Percentiles rank a stretch among this genome's conserved stretches.
These are phyloP conservation scores for Candida peoriensis DNA, from an alignment of 805 yeast species.

Conservation along the genomic window DNA sequence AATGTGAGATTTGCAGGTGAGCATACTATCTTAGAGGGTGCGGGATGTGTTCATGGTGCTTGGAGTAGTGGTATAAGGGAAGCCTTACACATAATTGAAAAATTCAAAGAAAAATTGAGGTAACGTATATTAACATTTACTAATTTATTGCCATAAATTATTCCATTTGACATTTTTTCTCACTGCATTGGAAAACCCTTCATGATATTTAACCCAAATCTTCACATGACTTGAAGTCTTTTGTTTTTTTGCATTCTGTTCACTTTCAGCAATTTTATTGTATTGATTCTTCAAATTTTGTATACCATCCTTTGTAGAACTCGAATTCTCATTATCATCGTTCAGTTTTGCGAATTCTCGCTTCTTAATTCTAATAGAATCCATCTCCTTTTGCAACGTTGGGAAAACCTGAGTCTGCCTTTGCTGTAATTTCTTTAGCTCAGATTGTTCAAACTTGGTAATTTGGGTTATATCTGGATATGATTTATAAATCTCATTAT, in stretches of 20 bases:
- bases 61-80: conserved; percentile 70
- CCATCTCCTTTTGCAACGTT: conserved; percentile 21
- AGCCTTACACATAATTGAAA: conserved; percentile 33
- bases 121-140: background rate
- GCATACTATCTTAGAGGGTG: conserved; percentile 80
- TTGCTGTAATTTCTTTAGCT: conserved; percentile 16
- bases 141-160: conserved; percentile 44
- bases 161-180: conserved; percentile 77
- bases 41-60: conserved; percentile 92
- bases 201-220: conserved; percentile 87
- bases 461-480: conserved; percentile 20
- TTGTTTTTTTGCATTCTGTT: conserved; percentile 25
- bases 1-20: conserved; percentile 84
- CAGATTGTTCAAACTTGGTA: conserved; percentile 16
- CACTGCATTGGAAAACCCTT: conserved; percentile 91
- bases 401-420: conserved; percentile 22
- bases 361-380: conserved; percentile 27
- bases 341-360: conserved; percentile 24
- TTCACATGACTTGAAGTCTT: conserved; percentile 26
- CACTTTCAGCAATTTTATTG: conserved; percentile 23
- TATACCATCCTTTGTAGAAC: conserved; percentile 9
- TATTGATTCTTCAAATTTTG: conserved; percentile 39
- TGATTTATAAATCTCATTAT: conserved; percentile 21
- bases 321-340: conserved; percentile 4
- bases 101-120: conserved; percentile 1